Conservation (phyloP, 1,139 yeast genomes). For the Geotrichum siamense region DNA sequence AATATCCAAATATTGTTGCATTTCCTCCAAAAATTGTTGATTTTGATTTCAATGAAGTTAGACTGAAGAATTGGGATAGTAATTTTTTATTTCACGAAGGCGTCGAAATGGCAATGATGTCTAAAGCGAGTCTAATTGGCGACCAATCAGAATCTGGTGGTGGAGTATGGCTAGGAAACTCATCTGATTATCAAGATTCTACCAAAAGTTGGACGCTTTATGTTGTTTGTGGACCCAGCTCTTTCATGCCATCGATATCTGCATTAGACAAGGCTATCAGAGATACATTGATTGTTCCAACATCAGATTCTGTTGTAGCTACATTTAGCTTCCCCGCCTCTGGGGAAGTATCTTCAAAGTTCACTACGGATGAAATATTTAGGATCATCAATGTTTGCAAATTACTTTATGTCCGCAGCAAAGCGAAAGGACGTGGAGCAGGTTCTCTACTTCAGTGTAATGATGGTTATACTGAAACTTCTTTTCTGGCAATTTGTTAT, state of each 20-base stretch:
- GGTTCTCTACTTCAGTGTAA: slow-evolving; percentile 59
- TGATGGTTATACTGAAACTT: slow-evolving; percentile 90
- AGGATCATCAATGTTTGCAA: slow-evolving; percentile 30
- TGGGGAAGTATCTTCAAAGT: slow-evolving; percentile 38
- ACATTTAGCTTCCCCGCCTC: slow-evolving; percentile 70
- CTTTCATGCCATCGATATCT: slow-evolving; percentile 44
- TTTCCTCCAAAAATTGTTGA: slow-evolving; percentile 1
- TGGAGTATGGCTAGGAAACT: slow-evolving; percentile 75
- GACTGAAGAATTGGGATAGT: slow-evolving; percentile 56
- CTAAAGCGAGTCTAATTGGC: slow-evolving; percentile 60
- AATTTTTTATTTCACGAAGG: slow-evolving; percentile 70
- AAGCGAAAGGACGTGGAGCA: slow-evolving; percentile 23
- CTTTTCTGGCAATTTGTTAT: slow-evolving; percentile 63
- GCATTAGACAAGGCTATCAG: slow-evolving; percentile 27
- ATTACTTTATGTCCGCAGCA: slow-evolving; percentile 30
- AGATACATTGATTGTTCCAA: slow-evolving; percentile 21
- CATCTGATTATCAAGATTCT: slow-evolving; percentile 43
- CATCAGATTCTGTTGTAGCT: slow-evolving; percentile 6
- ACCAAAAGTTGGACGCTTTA: slow-evolving; percentile 33
- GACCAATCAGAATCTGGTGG: slow-evolving; percentile 23
- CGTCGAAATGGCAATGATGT: slow-evolving; percentile 74
- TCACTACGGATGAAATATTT: slow-evolving; percentile 23
- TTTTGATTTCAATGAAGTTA: slow-evolving; percentile 26
- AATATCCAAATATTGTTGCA: slow-evolving; percentile 28
- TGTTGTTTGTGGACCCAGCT: slow-evolving; percentile 45